Evolutionary conservation across 805 yeast species (phyloP), one percentile per base, ranked within the genome.

Genomic region (Candida jianshihensis): DNA sequence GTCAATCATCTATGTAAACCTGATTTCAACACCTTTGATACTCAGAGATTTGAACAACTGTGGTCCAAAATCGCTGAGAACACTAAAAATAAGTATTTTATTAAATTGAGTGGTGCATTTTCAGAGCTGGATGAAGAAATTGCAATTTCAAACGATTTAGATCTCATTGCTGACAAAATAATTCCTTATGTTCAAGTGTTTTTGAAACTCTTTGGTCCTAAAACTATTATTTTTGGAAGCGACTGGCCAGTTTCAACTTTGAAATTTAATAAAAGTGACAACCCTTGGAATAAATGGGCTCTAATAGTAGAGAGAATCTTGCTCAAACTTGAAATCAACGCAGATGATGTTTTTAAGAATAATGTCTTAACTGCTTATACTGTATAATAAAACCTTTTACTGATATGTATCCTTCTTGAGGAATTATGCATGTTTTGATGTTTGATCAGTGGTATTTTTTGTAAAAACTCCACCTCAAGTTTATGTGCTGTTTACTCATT

Each of bases 1-100:
- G 49, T 68, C 20, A 64, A 69, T 43, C 75, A 69, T 49, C 47
- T 68, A 38, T 55, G 64, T 3, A 69, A 69, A 44, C 72, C 75
- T 1, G 53, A 59, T 33, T 48, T 61, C 12, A 36, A 41, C 1
- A 14, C 39, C 10, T 21, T 8, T 14, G 44, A 18, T 35, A 24
- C 7, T 8, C 39, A 24, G 2, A 21, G 27, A 3, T 58, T 65
- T 62, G 35, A 42, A 37, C 19, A 49, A n/a, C 18, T 39, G 7
- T 63, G 52, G 43, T 24, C 6, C 19, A 27, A 27, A 4, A 49
- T 61, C 3, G 39, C 47, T 10, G 7, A 22, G 20, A 27, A 36
- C 8, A 34, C 35, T 12, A 31, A 37, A 12, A 46, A 49, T 34
- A 39, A 40, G 16, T 51, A 60, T 15, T 64, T 42, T 37, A 51